Base-by-base conservation (phyloP, 1,284 basidiomycete genomes). In the Ustilago xerochloae region DNA sequence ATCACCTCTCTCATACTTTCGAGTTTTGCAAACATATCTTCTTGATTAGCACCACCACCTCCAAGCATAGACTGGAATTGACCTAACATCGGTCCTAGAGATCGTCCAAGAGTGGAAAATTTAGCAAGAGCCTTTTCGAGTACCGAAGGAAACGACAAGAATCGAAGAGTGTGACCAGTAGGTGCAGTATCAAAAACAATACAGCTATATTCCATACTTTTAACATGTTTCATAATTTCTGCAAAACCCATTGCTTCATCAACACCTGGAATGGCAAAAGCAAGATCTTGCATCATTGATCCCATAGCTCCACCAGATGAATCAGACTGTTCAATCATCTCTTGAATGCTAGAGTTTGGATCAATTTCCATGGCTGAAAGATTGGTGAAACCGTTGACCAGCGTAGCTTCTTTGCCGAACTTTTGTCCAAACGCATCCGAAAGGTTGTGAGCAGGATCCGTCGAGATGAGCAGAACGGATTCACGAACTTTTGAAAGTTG, bases 211-310 rank as follows among this genome's bases (percentile, higher is more conserved):
- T 98, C 91, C 96, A 99, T 98, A n/a, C 93, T 97, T 86, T 99
- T 98, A 86, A 99, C 97, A 85, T 98, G 95, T 89, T 99, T 99
- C 97, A 99, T 99, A 86, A 99, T 97, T 86, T 99, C 96, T 0
- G 96, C 97, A 80, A 99, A 99, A 64, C 94, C 96, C 96, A 99
- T 99, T 3, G 96, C 96, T 86, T 99, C 96, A 83, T 99, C 96
- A 1, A 99, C 96, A 86, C 96, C 96, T 0, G 96, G 96, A 67
- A 99, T 99, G 1, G 97, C 95, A 82, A 99, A 99, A 0, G 96
- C 97, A 38, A 99, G 88, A 86, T 99, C 96, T 85, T 99, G 96
- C 94, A 99, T 97, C 93, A 99, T 98, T 72, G 92, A 91, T 33
- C 94, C 94, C 95, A 99, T 97, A 5, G 94, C 94, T 47, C 85